Percentiles rank a stretch among this genome's conserved stretches.
Conservation (phyloP, 1,139 yeast species). For the Ogataea hybrid region DNA sequence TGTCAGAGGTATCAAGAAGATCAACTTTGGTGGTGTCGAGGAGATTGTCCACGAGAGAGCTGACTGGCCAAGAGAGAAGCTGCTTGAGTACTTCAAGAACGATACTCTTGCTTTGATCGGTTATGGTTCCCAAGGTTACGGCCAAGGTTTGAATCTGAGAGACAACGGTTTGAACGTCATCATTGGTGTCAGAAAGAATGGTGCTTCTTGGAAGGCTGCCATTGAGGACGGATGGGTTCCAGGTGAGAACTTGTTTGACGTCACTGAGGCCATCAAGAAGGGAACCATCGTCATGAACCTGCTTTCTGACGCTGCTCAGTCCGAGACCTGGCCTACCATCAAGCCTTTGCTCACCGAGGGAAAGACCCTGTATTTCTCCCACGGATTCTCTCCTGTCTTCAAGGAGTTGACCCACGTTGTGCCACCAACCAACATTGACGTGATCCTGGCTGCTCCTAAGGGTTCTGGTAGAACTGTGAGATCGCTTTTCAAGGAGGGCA, state of each 20-base stretch:
- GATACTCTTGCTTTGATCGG: slow-evolving; percentile 98
- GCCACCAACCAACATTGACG: slow-evolving; percentile 93
- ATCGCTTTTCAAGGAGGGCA: slow-evolving; percentile 98
- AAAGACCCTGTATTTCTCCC: slow-evolving; percentile 97
- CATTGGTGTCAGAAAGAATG: slow-evolving; percentile 97
- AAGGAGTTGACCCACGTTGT: slow-evolving; percentile 95
- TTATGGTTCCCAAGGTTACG: slow-evolving; percentile 99
- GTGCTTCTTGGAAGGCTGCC: slow-evolving; percentile 99
- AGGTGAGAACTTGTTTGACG: slow-evolving; percentile 96
- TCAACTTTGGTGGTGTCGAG: slow-evolving; percentile 94
- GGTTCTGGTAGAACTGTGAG: slow-evolving; percentile 99
- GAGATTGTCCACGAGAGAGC: slow-evolving; percentile 97
- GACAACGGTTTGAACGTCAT: slow-evolving; percentile 98
- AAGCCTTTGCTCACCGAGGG: slow-evolving; percentile 94
- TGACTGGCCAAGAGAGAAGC: slow-evolving; percentile 99
- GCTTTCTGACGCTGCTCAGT: slow-evolving; percentile 98
- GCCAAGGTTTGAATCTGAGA: slow-evolving; percentile 98
- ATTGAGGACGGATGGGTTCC: slow-evolving; percentile 99
- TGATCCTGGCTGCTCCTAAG: slow-evolving; percentile 98
- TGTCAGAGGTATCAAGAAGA: slow-evolving; percentile 89
- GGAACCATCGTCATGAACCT: slow-evolving; percentile 98
- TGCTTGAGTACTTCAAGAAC: slow-evolving; percentile 93
- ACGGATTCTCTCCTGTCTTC: slow-evolving; percentile 99
- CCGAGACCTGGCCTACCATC: slow-evolving; percentile 90
- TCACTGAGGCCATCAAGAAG: slow-evolving; percentile 83